Conservation (phyloP, 768 basidiomycete genomes). For the Termitomyces eurrhizus region DNA sequence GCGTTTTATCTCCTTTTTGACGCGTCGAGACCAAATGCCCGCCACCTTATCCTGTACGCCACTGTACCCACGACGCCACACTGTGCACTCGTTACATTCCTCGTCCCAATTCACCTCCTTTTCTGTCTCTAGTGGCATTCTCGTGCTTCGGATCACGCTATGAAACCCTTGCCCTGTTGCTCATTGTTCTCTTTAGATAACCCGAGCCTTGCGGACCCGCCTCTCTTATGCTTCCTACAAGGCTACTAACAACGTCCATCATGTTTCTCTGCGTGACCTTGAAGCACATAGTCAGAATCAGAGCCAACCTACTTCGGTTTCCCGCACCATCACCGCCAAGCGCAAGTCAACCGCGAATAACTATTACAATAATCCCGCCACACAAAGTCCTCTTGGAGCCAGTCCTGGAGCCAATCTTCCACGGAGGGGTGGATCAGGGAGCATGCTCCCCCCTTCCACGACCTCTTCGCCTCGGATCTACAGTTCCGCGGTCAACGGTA, state of each 20-base stretch:
- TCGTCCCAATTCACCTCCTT: slow-evolving; percentile 8
- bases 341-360: slow-evolving; percentile 42
- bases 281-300: slow-evolving; percentile 55
- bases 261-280: slow-evolving; percentile 64
- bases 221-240: slow-evolving; percentile 85
- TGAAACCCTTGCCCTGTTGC: slow-evolving; percentile 33
- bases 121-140: slow-evolving; percentile 6
- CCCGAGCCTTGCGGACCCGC: slow-evolving; percentile 75
- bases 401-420: slow-evolving; percentile 25
- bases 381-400: slow-evolving; percentile 38
- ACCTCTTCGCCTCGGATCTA: slow-evolving; percentile 41
- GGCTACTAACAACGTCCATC: slow-evolving; percentile 67
- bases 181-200: slow-evolving; percentile 55
- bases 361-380: slow-evolving; percentile 49
- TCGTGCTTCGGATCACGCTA: slow-evolving; percentile 18
- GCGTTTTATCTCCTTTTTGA: slow-evolving; percentile 40
- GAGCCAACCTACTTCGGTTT: slow-evolving; percentile 35
- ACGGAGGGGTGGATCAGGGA: slow-evolving; percentile 36
- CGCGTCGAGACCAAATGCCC: slow-evolving; percentile 37
- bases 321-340: slow-evolving; percentile 56
- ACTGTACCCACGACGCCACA: slow-evolving; percentile 5
- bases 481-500: slow-evolving; percentile 33
- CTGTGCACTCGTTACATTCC: slow-evolving; percentile 5
- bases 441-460: slow-evolving; percentile 42
- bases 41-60: neutral